phyloP scores from a whole-genome alignment of 2,329 filamentous ascomycete genomes.

The Lachnellula subtilissima region DNA sequence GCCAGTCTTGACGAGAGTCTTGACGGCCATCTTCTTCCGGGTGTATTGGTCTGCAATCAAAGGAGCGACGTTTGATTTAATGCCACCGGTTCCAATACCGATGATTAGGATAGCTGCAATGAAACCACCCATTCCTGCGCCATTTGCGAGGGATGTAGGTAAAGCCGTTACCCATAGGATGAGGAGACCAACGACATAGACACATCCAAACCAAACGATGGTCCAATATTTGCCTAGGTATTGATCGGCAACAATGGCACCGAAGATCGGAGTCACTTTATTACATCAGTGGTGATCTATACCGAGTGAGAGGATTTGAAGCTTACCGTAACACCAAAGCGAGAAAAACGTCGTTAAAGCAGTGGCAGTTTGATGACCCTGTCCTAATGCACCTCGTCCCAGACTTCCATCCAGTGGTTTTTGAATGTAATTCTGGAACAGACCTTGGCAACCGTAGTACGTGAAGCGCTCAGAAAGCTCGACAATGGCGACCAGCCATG shows the following conservation, averaged over 20 bases:
- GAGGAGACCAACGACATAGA: constrained; percentile 48
- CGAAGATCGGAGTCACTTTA: constrained; percentile 33
- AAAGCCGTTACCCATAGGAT: constrained; percentile 50
- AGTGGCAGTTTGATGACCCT: constrained; percentile 51
- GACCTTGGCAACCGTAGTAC: constrained; percentile 58
- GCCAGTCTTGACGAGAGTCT: constrained; percentile 43
- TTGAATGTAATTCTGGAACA: constrained; percentile 61
- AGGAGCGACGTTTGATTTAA: constrained; percentile 65
- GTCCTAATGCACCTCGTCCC: constrained; percentile 44
- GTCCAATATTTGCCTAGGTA: constrained; percentile 59
- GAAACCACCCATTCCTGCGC: constrained; percentile 46
- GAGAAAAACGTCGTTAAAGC: constrained; percentile 50
- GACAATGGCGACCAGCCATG: constrained; percentile 50
- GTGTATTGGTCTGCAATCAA: constrained; percentile 55
- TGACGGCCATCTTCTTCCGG: constrained; percentile 39
- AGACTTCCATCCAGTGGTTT: constrained; percentile 25
- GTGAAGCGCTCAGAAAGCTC: constrained; percentile 61
- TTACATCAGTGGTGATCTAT: not conserved
- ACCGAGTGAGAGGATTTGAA: not conserved
- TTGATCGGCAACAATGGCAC: constrained; percentile 46
- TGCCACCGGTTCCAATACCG: constrained; percentile 42
- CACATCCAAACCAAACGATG: constrained; percentile 46
- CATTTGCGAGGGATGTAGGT: constrained; percentile 40
- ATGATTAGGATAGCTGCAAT: constrained; percentile 46
- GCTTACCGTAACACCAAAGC: constrained; percentile 45